Base-by-base conservation (phyloP, 495 filamentous ascomycete species). In the Podospora appendiculata region DNA sequence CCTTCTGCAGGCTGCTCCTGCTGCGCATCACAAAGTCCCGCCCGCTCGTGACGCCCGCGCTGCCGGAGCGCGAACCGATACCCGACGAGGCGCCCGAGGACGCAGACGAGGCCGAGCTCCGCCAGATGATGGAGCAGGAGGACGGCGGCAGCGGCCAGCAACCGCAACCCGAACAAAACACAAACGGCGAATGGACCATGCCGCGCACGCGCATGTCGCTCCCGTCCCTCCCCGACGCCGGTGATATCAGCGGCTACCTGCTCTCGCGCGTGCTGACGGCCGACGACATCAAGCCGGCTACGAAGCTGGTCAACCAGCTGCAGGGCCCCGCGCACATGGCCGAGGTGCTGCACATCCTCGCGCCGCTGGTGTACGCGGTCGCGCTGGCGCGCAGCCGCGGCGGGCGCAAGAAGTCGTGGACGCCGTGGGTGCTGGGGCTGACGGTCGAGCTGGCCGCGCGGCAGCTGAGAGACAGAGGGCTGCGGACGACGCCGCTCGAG, bases 231-330 rank as follows among this genome's bases (percentile, higher is more conserved):
- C 93, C 93, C 1, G 82, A 83, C 47, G 80, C 85, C 8, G 77
- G 80, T 25, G 88, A 93, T 60, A 87, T 95, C 25, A 86, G 86
- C 25, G 83, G 79, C 36, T 96, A 93, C 65, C 79, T 98, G 16
- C 85, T 94, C 42, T 83, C 82, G n/a, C 90, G 92, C 48, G 93
- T 96, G 14, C 75, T 98, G 25, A 95, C 88, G 1, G 88, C 94
- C 14, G 94, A 97, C 69, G 93, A 97, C 66, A 90, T 98, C 73
- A 96, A 95, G 65, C 84, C 90, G 5, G 85, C 94, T 0, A 84
- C 82, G 17, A 80, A 86, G 14, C 80, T 98, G 43, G 75, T 97
- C 34, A 91, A 93, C 58, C 77, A 73, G 12, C 79, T 90, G 7
- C 82, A 83, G 43, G 88, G 88, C 13, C 70, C 76, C 4, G 85